Evolutionary conservation across 2,329 filamentous ascomycete species (phyloP), one percentile per base, ranked within the genome.

Genomic region (Cercospora brassicicola): DNA sequence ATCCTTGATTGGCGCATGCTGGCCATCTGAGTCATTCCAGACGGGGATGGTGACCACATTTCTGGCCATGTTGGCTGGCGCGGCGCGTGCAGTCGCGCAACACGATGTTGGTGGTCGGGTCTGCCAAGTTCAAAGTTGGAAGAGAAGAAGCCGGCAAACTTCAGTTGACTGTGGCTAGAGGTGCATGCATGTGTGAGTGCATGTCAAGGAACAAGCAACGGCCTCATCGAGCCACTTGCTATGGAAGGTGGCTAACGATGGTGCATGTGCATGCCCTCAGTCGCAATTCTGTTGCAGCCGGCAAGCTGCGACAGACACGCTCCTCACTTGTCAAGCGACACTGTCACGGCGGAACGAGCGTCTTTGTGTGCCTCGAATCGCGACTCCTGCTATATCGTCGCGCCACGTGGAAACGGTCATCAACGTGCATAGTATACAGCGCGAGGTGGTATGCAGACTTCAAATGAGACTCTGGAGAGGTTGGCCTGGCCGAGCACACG

Each of bases 11-110:
- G 33, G n/a, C 6, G 57, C 67, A 18, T 39, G 55, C 2, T 59
- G 70, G 57, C 72, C 72, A 51, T 73, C 72, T 0, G 70, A 71
- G 33, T 60, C 67, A 11, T 31, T 20, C 13, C 53, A 62, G n/a
- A 71, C 64, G 13, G 64, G n/a, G 4, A 73, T 62, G 10, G 61
- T 66, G 11, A 63, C 28, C 5, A 56, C 26, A 23, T 56, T 63
- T 18, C 53, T 42, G 20, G 62, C 62, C 62, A 64, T 64, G 11
- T 20, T 62, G 15, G 36, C 45, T 20, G 10, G 20, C 20, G 62
- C 39, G n/a, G 39, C 13, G 39, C 15, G 36, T 48, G 18, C 23
- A 18, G 15, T 28, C 15, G 63, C 30, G n/a, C 15, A 36, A 51
- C n/a, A 36, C 8, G 59, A 4, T 51, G 36, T 13, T 31, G 57